A percentile compares a stretch with the other conserved stretches of the same genome.
phyloP scores from a whole-genome alignment of 2,329 filamentous ascomycete species.

The Apiospora arundinis region DNA sequence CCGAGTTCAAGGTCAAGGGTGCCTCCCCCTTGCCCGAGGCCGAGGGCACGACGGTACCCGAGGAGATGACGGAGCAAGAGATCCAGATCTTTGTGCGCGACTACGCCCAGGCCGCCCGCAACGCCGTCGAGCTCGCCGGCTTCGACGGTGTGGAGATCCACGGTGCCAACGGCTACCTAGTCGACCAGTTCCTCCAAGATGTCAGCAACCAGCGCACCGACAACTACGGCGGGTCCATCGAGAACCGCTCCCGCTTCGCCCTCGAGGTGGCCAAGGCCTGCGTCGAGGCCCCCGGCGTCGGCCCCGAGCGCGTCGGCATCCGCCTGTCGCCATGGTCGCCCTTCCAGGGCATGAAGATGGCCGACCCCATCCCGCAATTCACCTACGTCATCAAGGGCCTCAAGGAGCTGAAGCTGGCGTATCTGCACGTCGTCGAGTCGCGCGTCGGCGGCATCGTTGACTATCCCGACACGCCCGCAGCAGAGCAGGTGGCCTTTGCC shows the following conservation, averaged over 20 bases:
- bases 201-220: constrained; percentile 61
- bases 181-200: constrained; percentile 63
- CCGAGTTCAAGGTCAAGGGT: constrained; percentile 29
- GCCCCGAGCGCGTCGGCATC: constrained; percentile 53
- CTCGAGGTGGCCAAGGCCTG: constrained; percentile 60
- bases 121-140: constrained; percentile 26
- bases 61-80: constrained; percentile 37
- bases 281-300: constrained; percentile 49
- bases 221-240: constrained; percentile 59
- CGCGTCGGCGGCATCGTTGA: constrained; percentile 42
- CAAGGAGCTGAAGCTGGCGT: constrained; percentile 58
- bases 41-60: constrained; percentile 21
- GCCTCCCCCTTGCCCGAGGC: constrained; percentile 22
- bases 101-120: constrained; percentile 31
- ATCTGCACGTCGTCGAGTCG: constrained; percentile 63
- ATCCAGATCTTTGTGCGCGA: constrained; percentile 27
- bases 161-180: constrained; percentile 53
- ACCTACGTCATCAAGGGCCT: constrained; percentile 56
- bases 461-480: background rate
- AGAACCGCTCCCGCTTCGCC: constrained; percentile 59
- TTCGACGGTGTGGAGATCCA: constrained; percentile 31
- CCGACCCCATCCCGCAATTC: constrained; percentile 63
- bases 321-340: constrained; percentile 58
- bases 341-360: constrained; percentile 64
- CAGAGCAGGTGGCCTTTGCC: constrained; percentile 38